Base-by-base conservation (phyloP, 352 stramenopile genomes). In the Globisporangium abappressorium region DNA sequence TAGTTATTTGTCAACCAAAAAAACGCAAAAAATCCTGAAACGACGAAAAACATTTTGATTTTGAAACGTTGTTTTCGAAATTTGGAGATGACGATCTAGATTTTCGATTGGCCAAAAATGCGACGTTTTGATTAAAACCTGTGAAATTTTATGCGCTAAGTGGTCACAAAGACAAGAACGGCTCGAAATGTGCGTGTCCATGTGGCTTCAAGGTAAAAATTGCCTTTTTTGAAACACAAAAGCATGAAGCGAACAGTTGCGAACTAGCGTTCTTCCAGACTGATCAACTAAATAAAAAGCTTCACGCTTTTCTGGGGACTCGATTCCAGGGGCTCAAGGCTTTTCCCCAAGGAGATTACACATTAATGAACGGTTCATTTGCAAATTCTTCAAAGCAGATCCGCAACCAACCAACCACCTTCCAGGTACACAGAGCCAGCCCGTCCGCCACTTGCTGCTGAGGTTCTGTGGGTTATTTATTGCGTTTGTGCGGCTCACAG, bases 71-170 rank as follows among this genome's bases (percentile, higher is more conserved):
- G 11, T 12, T 18, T 46, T 46, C 14, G 12, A 41, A 43, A 26
- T 34, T 30, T 33, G 9, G 24, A 57, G 51, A 26, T 59, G 54
- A 59, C 54, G 54, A 41, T 41, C 14, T 12, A 24, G 1, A 22
- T 7, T 41, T 15, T 34, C n/a, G 15, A 59, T 43, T 59, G 54
- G 54, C 54, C 43, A 26, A 59, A 57, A 59, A 26, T 43, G 28
- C 28, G 15, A 43, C 54, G 36, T 41, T 41, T 41, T 30, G 1
- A 56, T 4, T 24, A 57, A 57, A 57, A 57, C 49, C 11, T 57
- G 4, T 20, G 6, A 4, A 34, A 18, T 57, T 38, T 30, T 20
- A 58, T 58, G 24, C 22, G 22, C 26, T 15, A 20, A 47, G 38
- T 18, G 15, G 28, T 3, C 54, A 34, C 54, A 59, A 41, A 59